Evolutionary conservation across 306 rosid species (phyloP).

Genomic region (Ormosia emarginata): DNA sequence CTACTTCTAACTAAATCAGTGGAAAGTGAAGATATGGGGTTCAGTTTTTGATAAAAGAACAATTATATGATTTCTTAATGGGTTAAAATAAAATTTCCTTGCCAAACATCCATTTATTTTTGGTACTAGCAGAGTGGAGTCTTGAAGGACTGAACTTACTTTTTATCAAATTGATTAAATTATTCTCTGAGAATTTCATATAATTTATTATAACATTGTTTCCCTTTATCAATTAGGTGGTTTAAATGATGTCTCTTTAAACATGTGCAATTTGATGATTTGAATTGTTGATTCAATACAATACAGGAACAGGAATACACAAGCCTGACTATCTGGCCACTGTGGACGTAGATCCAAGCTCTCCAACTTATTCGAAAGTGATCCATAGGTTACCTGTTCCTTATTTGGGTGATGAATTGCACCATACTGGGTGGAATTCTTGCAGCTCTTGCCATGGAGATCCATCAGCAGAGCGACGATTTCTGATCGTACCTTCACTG

Average conservation of each 20-base stretch:
- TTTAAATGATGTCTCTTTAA: background rate
- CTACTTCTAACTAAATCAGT: background rate
- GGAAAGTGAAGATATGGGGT: background rate
- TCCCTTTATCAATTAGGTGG: background rate
- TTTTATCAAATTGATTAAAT: background rate
- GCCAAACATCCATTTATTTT: background rate
- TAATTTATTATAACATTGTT: background rate
- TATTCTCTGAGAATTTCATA: background rate
- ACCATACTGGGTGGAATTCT: constrained; percentile 91
- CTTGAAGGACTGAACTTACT: background rate
- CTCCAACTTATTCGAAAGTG: constrained; percentile 81
- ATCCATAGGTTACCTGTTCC: constrained; percentile 71
- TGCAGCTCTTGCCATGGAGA: constrained; percentile 98
- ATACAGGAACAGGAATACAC: constrained; percentile 77
- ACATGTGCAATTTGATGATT: background rate
- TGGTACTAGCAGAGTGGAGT: background rate
- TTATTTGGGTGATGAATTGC: constrained; percentile 77
- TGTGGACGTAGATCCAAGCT: constrained; percentile 80
- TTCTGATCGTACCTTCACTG: constrained; percentile 64
- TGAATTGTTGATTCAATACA: background rate
- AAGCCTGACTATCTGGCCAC: constrained; percentile 96
- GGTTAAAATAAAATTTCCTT: no score
- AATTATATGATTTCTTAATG: background rate
- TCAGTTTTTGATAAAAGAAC: background rate
- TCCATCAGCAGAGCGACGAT: constrained; percentile 62